Evolutionary conservation across 352 stramenopile species (phyloP), one percentile per base, ranked within the genome.

Genomic region (Globisporangium carolinianum): DNA sequence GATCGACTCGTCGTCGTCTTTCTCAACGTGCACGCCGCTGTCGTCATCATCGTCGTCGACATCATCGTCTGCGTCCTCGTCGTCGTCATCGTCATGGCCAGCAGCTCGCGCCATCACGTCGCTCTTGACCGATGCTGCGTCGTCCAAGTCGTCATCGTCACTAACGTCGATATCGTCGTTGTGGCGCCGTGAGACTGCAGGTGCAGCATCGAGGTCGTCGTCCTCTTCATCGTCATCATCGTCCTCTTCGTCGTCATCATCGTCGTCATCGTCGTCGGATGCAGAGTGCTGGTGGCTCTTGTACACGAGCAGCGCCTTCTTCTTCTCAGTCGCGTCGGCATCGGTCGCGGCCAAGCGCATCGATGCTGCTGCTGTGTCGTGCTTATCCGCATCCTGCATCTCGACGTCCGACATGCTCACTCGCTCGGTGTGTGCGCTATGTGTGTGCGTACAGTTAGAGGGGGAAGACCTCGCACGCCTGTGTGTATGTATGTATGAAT

Each of bases 281-380:
- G 61, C 72, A 6, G 79, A 85, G 53, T 77, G 72, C 48, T 84
- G 75, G 50, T 87, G 86, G 62, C 67, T 82, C 65, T 87, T 88
- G 67, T 83, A 91, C 60, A 89, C 79, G 35, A 91, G 66, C 56
- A 91, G 64, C 62, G 82, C 77, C 66, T 89, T 91, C 73, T 86
- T 89, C 58, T 75, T 72, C 68, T 89, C 79, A 42, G 71, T 80
- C 47, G 70, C 65, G 43, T 72, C 66, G 47, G 56, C 41, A 9
- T 15, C 37, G 46, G 66, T 46, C 60, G 46, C 58, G 63, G 32
- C 41, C 55, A n/a, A 45, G 58, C 17, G 53, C 39, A 6, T 24
- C 45, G 10, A 10, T 12, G 45, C 36, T 3, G 32, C 14, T 46
- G 17, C 42, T 8, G 11, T 5, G 4, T 47, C 42, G 42, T 15